A percentile compares a stretch with the other conserved stretches of the same genome.
Conservation (phyloP, 2,329 filamentous ascomycete genomes). For the Aspergillus arachidicola region DNA sequence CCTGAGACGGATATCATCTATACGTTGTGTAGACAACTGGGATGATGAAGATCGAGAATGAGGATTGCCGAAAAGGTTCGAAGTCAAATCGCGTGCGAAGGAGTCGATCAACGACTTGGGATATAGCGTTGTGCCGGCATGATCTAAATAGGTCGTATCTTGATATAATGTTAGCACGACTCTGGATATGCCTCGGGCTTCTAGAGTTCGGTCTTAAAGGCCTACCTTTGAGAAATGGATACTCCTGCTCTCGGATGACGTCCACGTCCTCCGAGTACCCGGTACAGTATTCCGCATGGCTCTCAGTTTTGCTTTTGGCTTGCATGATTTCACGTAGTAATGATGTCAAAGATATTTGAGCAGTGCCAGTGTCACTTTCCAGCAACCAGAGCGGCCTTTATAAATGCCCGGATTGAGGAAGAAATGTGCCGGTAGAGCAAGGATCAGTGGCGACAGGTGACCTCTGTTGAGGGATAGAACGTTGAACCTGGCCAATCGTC, state of each 20-base stretch:
- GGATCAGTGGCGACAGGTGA: not conserved
- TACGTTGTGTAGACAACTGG: conserved; percentile 70
- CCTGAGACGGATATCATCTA: conserved; percentile 74
- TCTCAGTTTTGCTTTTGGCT: conserved; percentile 5
- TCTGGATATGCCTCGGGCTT: not conserved
- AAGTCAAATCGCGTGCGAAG: conserved; percentile 77
- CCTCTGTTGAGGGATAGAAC: not conserved
- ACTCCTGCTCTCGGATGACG: conserved; percentile 50
- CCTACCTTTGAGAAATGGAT: conserved; percentile 48
- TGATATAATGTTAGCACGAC: not conserved
- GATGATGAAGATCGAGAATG: conserved; percentile 85
- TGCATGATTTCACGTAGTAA: conserved; percentile 1
- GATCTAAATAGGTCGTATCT: conserved; percentile 84
- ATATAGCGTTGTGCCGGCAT: conserved; percentile 89
- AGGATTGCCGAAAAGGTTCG: conserved; percentile 83
- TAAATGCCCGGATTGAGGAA: not conserved
- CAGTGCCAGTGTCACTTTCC: too few relatives aligned
- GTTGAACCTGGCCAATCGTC: not conserved
- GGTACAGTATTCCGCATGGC: conserved; percentile 22
- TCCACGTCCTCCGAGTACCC: conserved; percentile 51
- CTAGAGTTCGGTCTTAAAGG: not conserved
- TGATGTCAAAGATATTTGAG: not conserved
- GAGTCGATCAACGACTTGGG: conserved; percentile 77
- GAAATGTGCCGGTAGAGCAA: not conserved
- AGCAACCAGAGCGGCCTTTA: not conserved